A percentile compares a stretch with the other conserved stretches of the same genome.
These are phyloP conservation scores for Nymphaea thermarum DNA, from an alignment of 164 flowering plant genomes.

Conservation along the genomic window DNA sequence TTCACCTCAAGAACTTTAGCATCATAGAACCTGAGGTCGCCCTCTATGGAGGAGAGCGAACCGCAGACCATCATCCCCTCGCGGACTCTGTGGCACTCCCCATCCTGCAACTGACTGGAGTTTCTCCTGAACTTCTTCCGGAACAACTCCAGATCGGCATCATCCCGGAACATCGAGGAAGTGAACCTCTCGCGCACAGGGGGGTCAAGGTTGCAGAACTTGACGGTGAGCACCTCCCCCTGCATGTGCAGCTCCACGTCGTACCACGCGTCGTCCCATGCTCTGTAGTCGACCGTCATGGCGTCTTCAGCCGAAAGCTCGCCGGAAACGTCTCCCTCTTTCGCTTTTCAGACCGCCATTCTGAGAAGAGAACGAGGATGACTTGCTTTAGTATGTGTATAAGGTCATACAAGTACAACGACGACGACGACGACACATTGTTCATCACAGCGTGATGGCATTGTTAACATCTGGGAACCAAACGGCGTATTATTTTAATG, in stretches of 20 bases:
- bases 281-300: slow-evolving; percentile 21
- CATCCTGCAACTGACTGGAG: slow-evolving; percentile 40
- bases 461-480: too few relatives aligned
- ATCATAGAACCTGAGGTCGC: slow-evolving; percentile 35
- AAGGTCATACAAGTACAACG: too few relatives aligned
- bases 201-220: slow-evolving; percentile 11
- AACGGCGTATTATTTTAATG: too few relatives aligned
- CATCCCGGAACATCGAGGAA: slow-evolving; percentile 13
- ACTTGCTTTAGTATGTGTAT: too few relatives aligned
- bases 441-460: too few relatives aligned
- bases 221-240: slow-evolving; percentile 18
- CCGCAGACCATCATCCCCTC: slow-evolving; percentile 27
- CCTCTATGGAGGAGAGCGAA: slow-evolving; percentile 3
- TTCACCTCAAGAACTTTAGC: slow-evolving; percentile 31
- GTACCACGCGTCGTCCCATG: slow-evolving; percentile 45
- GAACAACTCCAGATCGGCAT: slow-evolving; percentile 16
- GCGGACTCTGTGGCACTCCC: slow-evolving; percentile 21
- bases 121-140: slow-evolving; percentile 23
- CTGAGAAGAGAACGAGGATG: too few relatives aligned
- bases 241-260: slow-evolving; percentile 10
- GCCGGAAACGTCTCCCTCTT: too few relatives aligned
- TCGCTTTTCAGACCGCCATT: too few relatives aligned
- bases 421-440: too few relatives aligned
- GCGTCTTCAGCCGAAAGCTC: too few relatives aligned
- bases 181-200: slow-evolving; percentile 3